Base-by-base conservation (phyloP, 805 yeast species). In the Lachancea kluyveri region DNA sequence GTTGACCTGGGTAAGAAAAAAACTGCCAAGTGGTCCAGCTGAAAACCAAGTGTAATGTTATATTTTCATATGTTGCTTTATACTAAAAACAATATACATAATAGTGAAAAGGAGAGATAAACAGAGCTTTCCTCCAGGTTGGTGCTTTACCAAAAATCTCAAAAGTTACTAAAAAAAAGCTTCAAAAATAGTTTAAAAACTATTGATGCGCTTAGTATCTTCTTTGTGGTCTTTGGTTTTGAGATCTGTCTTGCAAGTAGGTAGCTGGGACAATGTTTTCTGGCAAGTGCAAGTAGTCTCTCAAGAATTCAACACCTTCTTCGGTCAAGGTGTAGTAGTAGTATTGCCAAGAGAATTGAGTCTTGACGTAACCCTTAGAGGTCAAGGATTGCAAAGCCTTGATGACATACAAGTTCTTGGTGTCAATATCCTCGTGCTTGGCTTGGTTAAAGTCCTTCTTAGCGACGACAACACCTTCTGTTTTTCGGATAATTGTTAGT, bases 291-390 rank as follows among this genome's bases (percentile, higher is more conserved):
- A 92, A 82, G 85, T 87, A 92, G 67, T 85, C 87, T 76, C 96
- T 84, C 65, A 92, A 82, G 83, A 75, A 92, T 66, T 87, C 95
- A 52, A 92, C 90, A 81, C 99, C 99, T 73, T 85, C 96, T 67
- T 92, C 97, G 67, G 97, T 92, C 67, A 92, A 83, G 77, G 98
- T 86, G 94, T 92, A 92, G 95, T 92, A 92, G 77, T 92, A 92
- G 80, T 86, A 86, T 80, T 88, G 96, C 99, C 99, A 92, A 64
- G 97, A 90, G 82, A 90, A 92, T 75, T 87, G 97, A 60, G 99
- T 92, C 85, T 90, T 87, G 72, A 92, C 97, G 81, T 64, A 92
- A 69, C 99, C 99, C 72, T 82, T 86, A 48, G 98, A 92, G 65
- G 95, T 86, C 70, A 92, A 85, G 48, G 97, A 90, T 77, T 92